phyloP scores from a whole-genome alignment of 768 basidiomycete genomes.

The Mycena galopus region DNA sequence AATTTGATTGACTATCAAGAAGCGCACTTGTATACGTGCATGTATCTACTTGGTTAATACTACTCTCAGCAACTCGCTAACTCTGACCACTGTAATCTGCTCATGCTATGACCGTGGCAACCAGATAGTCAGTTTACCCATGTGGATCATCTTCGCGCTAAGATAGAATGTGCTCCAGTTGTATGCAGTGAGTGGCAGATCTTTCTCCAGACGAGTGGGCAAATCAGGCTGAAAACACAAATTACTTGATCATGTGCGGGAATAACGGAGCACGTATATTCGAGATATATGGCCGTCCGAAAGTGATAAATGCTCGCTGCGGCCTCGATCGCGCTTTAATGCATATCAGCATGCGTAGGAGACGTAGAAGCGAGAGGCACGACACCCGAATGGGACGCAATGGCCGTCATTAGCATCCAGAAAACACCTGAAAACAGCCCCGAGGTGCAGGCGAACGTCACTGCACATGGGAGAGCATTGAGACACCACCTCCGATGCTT shows the following conservation, averaged over 20 bases:
- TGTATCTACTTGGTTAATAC: no score
- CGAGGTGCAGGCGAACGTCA: no score
- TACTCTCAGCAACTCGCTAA: no score
- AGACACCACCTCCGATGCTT: no score
- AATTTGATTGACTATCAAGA: no score
- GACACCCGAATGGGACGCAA: no score
- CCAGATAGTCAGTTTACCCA: conserved; percentile 43
- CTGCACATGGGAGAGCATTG: no score
- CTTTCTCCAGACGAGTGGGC: conserved; percentile 48
- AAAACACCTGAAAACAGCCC: no score
- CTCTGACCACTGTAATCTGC: not conserved
- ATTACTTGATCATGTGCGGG: not conserved
- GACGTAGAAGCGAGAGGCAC: no score
- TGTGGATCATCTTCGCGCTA: conserved; percentile 37
- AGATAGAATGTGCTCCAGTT: conserved; percentile 56
- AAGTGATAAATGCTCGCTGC: conserved; percentile 33
- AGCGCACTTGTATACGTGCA: no score
- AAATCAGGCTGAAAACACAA: conserved; percentile 54
- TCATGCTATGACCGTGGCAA: conserved; percentile 1
- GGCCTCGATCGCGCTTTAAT: conserved; percentile 45
- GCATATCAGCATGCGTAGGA: no score
- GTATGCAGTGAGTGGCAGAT: conserved; percentile 50
- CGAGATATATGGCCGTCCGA: conserved; percentile 42
- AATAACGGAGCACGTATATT: conserved; percentile 44
- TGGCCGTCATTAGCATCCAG: no score